Percentiles rank a stretch among this genome's conserved stretches.
Conservation (phyloP, 805 yeast genomes). For the Candida railenensis region DNA sequence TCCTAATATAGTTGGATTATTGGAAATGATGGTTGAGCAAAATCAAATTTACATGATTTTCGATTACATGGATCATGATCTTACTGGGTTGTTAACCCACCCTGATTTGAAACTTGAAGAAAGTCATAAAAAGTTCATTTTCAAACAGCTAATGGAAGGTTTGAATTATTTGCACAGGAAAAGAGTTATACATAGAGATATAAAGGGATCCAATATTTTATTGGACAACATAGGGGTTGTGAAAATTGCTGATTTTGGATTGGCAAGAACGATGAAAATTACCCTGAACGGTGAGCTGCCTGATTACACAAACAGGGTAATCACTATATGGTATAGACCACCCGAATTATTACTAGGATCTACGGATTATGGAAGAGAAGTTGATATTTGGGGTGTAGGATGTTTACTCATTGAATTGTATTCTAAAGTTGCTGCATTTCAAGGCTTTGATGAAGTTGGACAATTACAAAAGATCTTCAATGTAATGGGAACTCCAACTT, state of each 20-base stretch:
- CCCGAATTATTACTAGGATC: constrained; percentile 91
- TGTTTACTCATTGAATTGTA: constrained; percentile 84
- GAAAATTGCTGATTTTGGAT: constrained; percentile 79
- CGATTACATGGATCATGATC: constrained; percentile 91
- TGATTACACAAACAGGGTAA: constrained; percentile 92
- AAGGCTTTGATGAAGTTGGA: constrained; percentile 84
- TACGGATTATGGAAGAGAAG: constrained; percentile 85
- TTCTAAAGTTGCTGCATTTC: constrained; percentile 72
- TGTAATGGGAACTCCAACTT: constrained; percentile 83
- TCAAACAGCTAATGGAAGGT: constrained; percentile 66
- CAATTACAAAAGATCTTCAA: constrained; percentile 77
- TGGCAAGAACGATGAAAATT: constrained; percentile 73
- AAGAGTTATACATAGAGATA: constrained; percentile 74
- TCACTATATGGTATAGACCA: constrained; percentile 96
- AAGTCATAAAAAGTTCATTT: constrained; percentile 65
- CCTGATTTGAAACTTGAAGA: constrained; percentile 61
- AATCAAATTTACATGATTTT: constrained; percentile 83
- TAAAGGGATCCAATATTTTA: constrained; percentile 77
- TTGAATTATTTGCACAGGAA: constrained; percentile 66
- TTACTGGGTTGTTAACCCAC: constrained; percentile 83
- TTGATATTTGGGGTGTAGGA: constrained; percentile 97
- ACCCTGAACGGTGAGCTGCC: constrained; percentile 52
- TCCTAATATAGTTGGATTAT: constrained; percentile 73
- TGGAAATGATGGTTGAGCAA: constrained; percentile 86
- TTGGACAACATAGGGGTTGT: constrained; percentile 61